Evolutionary conservation across 2,329 filamentous ascomycete species (phyloP).

Genomic region (Pseudopyrenochaeta lycopersici): DNA sequence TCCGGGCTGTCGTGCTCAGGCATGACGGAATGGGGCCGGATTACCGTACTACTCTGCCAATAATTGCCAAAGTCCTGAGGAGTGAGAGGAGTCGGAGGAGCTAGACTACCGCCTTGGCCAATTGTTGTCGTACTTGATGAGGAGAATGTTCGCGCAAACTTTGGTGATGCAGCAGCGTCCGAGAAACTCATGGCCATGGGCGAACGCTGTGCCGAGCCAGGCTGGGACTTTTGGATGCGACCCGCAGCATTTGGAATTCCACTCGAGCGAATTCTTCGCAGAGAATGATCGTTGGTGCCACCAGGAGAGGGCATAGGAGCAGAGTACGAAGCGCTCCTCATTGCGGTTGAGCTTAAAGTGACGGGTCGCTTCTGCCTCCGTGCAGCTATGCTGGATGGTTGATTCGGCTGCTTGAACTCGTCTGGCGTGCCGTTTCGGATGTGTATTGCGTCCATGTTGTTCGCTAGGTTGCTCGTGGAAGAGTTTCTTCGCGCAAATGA

Average conservation of each 20-base stretch:
- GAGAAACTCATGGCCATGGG: conserved; percentile 57
- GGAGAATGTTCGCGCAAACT: conserved; percentile 52
- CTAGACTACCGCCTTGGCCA: conserved; percentile 51
- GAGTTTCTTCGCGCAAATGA: conserved; percentile 47
- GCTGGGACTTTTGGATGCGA: conserved; percentile 57
- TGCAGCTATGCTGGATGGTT: conserved; percentile 53
- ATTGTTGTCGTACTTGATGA: conserved; percentile 47
- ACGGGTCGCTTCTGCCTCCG: conserved; percentile 53
- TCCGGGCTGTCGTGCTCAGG: conserved; percentile 52
- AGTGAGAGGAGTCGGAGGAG: conserved; percentile 59
- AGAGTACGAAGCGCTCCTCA: conserved; percentile 54
- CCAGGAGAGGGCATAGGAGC: conserved; percentile 53
- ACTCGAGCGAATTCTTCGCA: conserved; percentile 59
- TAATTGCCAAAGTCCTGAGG: conserved; percentile 51
- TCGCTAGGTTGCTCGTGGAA: conserved; percentile 50
- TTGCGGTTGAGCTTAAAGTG: conserved; percentile 50
- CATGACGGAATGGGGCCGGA: conserved; percentile 39
- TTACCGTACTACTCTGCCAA: conserved; percentile 51
- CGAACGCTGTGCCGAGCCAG: conserved; percentile 58
- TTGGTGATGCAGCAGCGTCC: conserved; percentile 58
- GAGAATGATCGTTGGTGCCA: conserved; percentile 46
- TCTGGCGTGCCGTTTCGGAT: conserved; percentile 47
- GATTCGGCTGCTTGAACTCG: conserved; percentile 48
- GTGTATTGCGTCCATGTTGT: conserved; percentile 50
- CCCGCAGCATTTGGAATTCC: conserved; percentile 55